These are phyloP conservation scores for Gossypium arboreum DNA, from an alignment of 345 rosid genomes.

Conservation along the genomic window DNA sequence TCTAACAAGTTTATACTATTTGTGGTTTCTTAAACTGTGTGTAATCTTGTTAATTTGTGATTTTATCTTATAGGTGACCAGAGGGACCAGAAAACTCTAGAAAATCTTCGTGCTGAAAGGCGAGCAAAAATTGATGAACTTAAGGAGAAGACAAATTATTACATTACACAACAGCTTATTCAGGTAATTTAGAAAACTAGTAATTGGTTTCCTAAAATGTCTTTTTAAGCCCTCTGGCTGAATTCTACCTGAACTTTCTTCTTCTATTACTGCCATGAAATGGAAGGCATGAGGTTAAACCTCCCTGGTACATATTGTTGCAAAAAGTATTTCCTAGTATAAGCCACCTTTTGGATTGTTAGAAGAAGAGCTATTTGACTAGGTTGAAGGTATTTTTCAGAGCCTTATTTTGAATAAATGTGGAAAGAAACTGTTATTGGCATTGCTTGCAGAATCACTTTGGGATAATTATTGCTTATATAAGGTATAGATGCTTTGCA, in stretches of 20 bases:
- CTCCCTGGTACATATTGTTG: constrained; percentile 1
- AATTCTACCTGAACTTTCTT: background rate
- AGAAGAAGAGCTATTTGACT: background rate
- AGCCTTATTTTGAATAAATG: background rate
- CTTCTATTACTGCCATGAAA: constrained; percentile 6
- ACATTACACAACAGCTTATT: constrained; percentile 88
- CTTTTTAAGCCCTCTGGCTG: background rate
- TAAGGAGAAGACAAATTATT: constrained; percentile 90
- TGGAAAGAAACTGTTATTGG: background rate
- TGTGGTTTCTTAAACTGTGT: background rate
- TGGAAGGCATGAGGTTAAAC: background rate
- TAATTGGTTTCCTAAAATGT: background rate
- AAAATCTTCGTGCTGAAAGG: constrained; percentile 84
- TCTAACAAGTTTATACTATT: background rate
- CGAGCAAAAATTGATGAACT: constrained; percentile 90
- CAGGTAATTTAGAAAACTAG: constrained; percentile 47
- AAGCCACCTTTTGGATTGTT: background rate
- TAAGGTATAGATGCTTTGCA: background rate
- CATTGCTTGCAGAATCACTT: constrained; percentile 3
- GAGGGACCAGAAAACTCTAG: constrained; percentile 80
- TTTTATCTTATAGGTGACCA: constrained; percentile 55
- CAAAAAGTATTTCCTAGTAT: background rate
- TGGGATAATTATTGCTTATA: background rate
- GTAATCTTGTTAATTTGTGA: background rate
- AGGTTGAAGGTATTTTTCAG: constrained; percentile 1